Conservation (phyloP, 169 alveolate genomes). For the Cyclospora cayetanensis region DNA sequence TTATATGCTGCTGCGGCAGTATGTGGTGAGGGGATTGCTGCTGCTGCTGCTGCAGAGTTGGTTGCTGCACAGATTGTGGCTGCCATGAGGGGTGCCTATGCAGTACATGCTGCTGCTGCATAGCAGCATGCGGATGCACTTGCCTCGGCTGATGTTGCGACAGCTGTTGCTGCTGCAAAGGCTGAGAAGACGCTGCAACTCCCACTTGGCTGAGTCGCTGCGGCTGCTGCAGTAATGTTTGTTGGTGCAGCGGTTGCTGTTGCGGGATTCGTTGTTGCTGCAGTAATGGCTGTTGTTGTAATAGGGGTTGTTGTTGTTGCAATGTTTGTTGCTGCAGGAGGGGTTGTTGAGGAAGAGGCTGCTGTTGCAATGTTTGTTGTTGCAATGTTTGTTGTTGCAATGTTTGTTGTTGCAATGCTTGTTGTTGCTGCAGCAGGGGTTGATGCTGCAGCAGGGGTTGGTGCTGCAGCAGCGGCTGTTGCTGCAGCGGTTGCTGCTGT, state of each 20-base stretch:
- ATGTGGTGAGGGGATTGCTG: neutral
- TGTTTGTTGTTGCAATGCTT: neutral
- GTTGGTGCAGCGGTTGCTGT: neutral
- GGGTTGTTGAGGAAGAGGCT: neutral
- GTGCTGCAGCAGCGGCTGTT: neutral
- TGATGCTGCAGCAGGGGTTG: neutral
- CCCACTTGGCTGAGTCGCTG: neutral
- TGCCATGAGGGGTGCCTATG: neutral
- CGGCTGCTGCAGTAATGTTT: neutral
- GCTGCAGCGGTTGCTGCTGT: neutral
- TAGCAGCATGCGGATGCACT: neutral
- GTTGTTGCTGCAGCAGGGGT: neutral
- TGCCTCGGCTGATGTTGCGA: neutral
- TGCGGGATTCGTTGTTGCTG: neutral
- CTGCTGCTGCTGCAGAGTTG: neutral
- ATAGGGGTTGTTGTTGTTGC: neutral
- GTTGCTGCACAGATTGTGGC: neutral
- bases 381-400: neutral
- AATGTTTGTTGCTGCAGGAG: neutral
- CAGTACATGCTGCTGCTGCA: neutral
- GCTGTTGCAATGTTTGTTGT: neutral
- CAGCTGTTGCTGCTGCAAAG: neutral
- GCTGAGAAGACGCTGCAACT: neutral
- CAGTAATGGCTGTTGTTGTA: neutral
- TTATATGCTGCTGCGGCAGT: too few species aligned